Base-by-base conservation (phyloP, 108 stramenopile species). In the Hondaea fermentalgiana region DNA sequence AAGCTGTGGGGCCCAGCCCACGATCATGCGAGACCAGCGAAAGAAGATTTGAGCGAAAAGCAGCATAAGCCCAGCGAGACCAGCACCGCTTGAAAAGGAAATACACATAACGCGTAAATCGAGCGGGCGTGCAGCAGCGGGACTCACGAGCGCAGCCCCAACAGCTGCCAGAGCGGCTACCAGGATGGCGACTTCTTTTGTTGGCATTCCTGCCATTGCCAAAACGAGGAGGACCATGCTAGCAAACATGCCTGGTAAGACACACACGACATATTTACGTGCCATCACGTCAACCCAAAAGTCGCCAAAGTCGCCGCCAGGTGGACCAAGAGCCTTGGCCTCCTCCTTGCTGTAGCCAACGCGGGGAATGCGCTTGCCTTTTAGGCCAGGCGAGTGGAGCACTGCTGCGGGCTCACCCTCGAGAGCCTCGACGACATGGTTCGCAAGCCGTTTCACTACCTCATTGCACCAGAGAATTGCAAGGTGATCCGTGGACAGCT, bases 391-490 rank as follows among this genome's bases (percentile, higher is more conserved):
- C 76, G 51, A 83, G 17, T 8, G 6, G 17, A 53, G 23, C 51
- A 83, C 12, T 8, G 23, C 6, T 6, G 25, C 5, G 14, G n/a
- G 43, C 10, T 23, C 12, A 12, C 76, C 76, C 16, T 83, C 28
- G 45, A 83, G 51, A 53, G 51, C 51, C 17, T 83, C 49, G 3
- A 83, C 76, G 3, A 53, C 49, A 12, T 83, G 49, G n/a, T 35
- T 23, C 51, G 76, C 45, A 12, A 83, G 45, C 0, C 49, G 49
- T 16, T 47, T 53, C 17, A 83, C 51, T 12, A 83, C 23, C 76
- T 83, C 76, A 12, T 83, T 83, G 51, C 76, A 83, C 76, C 76
- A 83, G 25, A 83, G 76, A 12, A 83, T 53, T 16, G 76, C 45
- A 23, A 83, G 76, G 51, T 83, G 76, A 23, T 83, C 76, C 49